phyloP scores from a whole-genome alignment of 495 filamentous ascomycete genomes.

The Penicillium longicatenatum region DNA sequence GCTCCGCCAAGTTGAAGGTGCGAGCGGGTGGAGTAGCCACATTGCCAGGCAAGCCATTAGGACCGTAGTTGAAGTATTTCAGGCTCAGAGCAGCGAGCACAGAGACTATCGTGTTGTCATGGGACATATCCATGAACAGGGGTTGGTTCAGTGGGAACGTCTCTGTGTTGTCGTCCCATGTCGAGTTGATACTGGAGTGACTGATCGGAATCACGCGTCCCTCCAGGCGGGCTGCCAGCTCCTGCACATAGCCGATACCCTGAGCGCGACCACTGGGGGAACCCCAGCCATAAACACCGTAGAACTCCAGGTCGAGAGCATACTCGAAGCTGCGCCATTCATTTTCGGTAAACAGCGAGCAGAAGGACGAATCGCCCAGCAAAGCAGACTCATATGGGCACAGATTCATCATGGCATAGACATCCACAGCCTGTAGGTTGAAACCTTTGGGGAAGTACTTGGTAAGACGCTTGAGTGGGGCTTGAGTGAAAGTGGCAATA shows the following conservation, averaged over 20 bases:
- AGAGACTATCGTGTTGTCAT: slow-evolving; percentile 42
- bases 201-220: slow-evolving; percentile 53
- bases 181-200: slow-evolving; percentile 61
- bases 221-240: slow-evolving; percentile 60
- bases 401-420: slow-evolving; percentile 54
- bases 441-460: slow-evolving; percentile 36
- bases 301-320: slow-evolving; percentile 59
- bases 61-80: slow-evolving; percentile 53
- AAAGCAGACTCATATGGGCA: slow-evolving; percentile 40
- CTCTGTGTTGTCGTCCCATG: slow-evolving; percentile 47
- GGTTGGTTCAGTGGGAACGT: slow-evolving; percentile 55
- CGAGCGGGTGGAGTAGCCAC: slow-evolving; percentile 44
- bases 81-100: slow-evolving; percentile 53
- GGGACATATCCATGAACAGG: slow-evolving; percentile 49
- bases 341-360: slow-evolving; percentile 55
- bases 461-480: slow-evolving; percentile 24
- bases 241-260: slow-evolving; percentile 64
- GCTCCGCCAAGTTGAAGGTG: slow-evolving; percentile 25
- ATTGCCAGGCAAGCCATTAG: slow-evolving; percentile 41
- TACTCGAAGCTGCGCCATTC: slow-evolving; percentile 61
- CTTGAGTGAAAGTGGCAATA: slow-evolving; percentile 18
- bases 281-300: slow-evolving; percentile 57
- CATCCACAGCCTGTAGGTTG: slow-evolving; percentile 50
- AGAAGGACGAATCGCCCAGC: slow-evolving; percentile 43
- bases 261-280: slow-evolving; percentile 62